Conservation (phyloP, 495 filamentous ascomycete genomes). For the Achaetomiella virescens region DNA sequence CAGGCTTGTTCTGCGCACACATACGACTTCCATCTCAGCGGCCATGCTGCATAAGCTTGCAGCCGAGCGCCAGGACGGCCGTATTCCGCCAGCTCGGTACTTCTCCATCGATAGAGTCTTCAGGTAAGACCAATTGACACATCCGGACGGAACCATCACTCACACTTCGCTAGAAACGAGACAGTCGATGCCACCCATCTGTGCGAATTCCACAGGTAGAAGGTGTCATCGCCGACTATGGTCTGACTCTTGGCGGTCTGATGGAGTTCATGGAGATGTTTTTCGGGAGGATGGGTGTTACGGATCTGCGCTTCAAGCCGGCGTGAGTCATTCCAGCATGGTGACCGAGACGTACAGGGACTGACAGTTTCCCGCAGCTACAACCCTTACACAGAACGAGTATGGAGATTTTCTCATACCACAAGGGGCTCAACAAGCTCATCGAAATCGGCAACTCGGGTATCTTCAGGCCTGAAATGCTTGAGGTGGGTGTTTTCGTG, state of each 20-base stretch:
- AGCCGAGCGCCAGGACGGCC: slow-evolving; percentile 48
- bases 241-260: slow-evolving; percentile 80
- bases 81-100: slow-evolving; percentile 68
- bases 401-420: slow-evolving; percentile 73
- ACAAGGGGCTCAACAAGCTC: slow-evolving; percentile 82
- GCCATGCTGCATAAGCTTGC: slow-evolving; percentile 87
- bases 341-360: neutral
- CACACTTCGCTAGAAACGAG: slow-evolving; percentile 46
- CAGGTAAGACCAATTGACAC: slow-evolving; percentile 18
- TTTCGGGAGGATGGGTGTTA: slow-evolving; percentile 91
- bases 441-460: slow-evolving; percentile 97
- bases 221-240: slow-evolving; percentile 95
- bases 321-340: slow-evolving; percentile 8
- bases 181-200: slow-evolving; percentile 94
- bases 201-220: slow-evolving; percentile 97
- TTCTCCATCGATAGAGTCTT: slow-evolving; percentile 98
- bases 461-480: slow-evolving; percentile 97
- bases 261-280: slow-evolving; percentile 97
- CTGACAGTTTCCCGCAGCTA: slow-evolving; percentile 74
- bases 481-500: slow-evolving; percentile 46
- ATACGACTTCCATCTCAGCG: slow-evolving; percentile 87
- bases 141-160: neutral
- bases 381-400: slow-evolving; percentile 90
- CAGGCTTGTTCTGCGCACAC: slow-evolving; percentile 85
- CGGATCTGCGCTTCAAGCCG: slow-evolving; percentile 76